These are phyloP conservation scores for Corynespora cassiicola DNA, from an alignment of 2,329 filamentous ascomycete species.

Conservation along the genomic window DNA sequence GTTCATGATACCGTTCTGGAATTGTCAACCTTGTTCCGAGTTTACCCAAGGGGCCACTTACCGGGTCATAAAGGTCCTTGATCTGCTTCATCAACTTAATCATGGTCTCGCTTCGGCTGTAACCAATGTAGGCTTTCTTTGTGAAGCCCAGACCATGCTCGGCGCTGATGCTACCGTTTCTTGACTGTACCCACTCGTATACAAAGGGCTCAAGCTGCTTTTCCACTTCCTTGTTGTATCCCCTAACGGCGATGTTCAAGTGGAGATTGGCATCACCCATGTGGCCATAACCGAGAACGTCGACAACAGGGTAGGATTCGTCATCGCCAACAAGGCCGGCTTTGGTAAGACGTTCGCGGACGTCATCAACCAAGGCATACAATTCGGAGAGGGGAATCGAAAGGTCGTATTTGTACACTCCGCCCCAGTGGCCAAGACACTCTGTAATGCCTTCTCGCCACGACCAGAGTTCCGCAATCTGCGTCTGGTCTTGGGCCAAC, in stretches of 20 bases:
- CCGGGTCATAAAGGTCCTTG: constrained; percentile 92
- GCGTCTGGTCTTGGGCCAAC: constrained; percentile 90
- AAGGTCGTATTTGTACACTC: constrained; percentile 98
- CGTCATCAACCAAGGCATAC: constrained; percentile 89
- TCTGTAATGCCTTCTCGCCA: constrained; percentile 96
- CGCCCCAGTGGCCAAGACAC: constrained; percentile 85
- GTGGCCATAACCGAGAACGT: constrained; percentile 95
- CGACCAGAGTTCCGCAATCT: constrained; percentile 82
- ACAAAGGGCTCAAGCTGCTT: constrained; percentile 90
- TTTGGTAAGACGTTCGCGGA: constrained; percentile 72
- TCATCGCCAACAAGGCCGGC: constrained; percentile 78
- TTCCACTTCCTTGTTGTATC: constrained; percentile 88
- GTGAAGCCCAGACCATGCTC: constrained; percentile 94
- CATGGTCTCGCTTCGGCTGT: constrained; percentile 88
- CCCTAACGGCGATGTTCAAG: constrained; percentile 82
- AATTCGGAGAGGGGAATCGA: constrained; percentile 90
- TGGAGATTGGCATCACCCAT: constrained; percentile 98
- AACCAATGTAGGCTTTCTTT: constrained; percentile 95
- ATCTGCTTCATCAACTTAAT: constrained; percentile 92
- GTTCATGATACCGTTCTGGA: constrained; percentile 96
- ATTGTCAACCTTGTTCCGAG: no score
- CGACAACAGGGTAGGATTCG: constrained; percentile 78
- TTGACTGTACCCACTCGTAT: constrained; percentile 93
- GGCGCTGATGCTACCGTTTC: constrained; percentile 91
- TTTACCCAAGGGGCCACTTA: constrained; percentile 67